A percentile compares a stretch with the other conserved stretches of the same genome.
phyloP scores from a whole-genome alignment of 2,329 filamentous ascomycete species.

The Lomentospora prolificans region DNA sequence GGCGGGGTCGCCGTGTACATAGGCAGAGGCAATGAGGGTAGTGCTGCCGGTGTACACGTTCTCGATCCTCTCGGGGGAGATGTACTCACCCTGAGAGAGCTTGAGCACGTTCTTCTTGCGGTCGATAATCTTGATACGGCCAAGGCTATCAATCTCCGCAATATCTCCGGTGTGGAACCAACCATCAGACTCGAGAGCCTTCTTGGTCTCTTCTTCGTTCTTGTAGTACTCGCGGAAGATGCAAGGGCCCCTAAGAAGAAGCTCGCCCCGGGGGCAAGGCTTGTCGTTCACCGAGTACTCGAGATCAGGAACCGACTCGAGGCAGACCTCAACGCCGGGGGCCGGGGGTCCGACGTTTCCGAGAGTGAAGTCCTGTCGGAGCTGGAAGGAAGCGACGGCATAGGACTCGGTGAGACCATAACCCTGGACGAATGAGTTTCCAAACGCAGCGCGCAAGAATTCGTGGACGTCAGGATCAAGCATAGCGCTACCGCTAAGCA shows the following conservation, averaged over 20 bases:
- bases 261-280: conserved; percentile 81
- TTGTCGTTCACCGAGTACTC: conserved; percentile 84
- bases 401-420: conserved; percentile 95
- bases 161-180: conserved; percentile 98
- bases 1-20: conserved; percentile 81
- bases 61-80: conserved; percentile 93
- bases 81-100: conserved; percentile 94
- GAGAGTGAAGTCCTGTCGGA: conserved; percentile 57
- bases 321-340: conserved; percentile 61
- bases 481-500: conserved; percentile 85
- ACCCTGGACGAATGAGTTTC: conserved; percentile 71
- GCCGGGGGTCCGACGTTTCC: conserved; percentile 75
- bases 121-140: conserved; percentile 88
- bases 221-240: conserved; percentile 84
- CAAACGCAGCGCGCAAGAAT: conserved; percentile 78
- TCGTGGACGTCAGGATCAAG: conserved; percentile 80
- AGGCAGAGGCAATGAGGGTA: conserved; percentile 68
- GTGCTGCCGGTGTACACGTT: conserved; percentile 83
- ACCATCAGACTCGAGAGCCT: conserved; percentile 73
- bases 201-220: conserved; percentile 77
- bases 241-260: conserved; percentile 71
- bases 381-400: conserved; percentile 63
- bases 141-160: conserved; percentile 70
- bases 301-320: conserved; percentile 85
- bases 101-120: conserved; percentile 99